Evolutionary conservation across 2,329 filamentous ascomycete species (phyloP), one percentile per base, ranked within the genome.

Genomic region (Cylindrodendrum hubeiense): DNA sequence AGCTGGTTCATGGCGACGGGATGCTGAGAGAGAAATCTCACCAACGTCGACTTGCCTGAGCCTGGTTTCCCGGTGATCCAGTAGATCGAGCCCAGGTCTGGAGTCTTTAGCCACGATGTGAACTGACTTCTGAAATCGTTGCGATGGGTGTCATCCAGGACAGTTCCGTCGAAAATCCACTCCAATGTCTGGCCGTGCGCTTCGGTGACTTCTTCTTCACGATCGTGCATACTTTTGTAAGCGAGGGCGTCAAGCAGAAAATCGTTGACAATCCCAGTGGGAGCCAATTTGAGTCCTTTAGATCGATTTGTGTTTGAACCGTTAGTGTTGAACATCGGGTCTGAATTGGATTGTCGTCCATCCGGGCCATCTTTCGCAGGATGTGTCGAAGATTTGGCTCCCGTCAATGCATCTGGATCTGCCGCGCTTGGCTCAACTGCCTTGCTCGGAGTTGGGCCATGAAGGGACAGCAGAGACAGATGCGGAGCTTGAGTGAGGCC

Each of bases 21-120:
- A 21, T 79, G 75, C 4, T 74, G 69, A 0, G 71, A 75, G 13
- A 82, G 71, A 37, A 79, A 78, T 21, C 80, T 79, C 74, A 84
- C 83, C 2, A 85, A 74, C 0, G 82, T 84, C 0, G 81, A 84
- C 64, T 85, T 85, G 1, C 83, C 83, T 0, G 81, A 81, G 0
- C 83, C 83, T 3, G 83, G 79, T 34, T 84, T 81, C 2, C 80
- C 80, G 2, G 76, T 80, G 39, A 82, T 76, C 80, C 78, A 80
- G 54, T 79, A 80, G 0, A 78, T 72, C 2, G 71, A 70, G 5
- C 72, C 71, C 4, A 72, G 53, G 0, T 64, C 53, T 0, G 66
- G 50, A 0, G 66, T 64, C 9, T 54, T 68, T 1, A 80, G 66
- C 78, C 79, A 80, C 0, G 66, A 53, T 2, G 62, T 67, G 46